These are phyloP conservation scores for Leptographium radiaticola DNA, from an alignment of 2,329 filamentous ascomycete species.

Conservation along the genomic window DNA sequence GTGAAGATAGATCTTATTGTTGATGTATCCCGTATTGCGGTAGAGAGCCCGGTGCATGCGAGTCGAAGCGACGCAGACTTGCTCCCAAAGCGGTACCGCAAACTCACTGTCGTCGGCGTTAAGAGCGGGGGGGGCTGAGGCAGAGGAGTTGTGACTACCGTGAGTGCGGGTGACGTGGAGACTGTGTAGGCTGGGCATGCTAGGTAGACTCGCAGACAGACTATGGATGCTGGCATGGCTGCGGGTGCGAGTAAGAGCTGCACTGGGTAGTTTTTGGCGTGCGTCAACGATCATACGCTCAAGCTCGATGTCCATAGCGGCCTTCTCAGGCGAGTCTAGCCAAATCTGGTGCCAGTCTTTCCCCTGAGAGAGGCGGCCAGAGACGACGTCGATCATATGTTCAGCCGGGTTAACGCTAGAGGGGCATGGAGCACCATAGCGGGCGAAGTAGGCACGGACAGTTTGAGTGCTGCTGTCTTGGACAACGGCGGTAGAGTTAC, in stretches of 20 bases:
- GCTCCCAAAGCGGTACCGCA: constrained; percentile 50
- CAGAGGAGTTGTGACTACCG: not conserved
- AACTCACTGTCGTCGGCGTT: constrained; percentile 41
- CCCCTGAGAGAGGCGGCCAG: constrained; percentile 31
- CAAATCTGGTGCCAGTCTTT: constrained; percentile 26
- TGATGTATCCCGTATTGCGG: constrained; percentile 59
- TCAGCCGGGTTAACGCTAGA: constrained; percentile 59
- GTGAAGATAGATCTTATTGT: constrained; percentile 48
- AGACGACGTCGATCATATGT: constrained; percentile 55
- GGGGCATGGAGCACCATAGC: constrained; percentile 50
- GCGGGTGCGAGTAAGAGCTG: not conserved
- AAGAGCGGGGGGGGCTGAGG: not conserved
- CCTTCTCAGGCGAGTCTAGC: constrained; percentile 21
- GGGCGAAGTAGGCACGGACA: constrained; percentile 51
- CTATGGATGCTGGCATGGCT: not conserved
- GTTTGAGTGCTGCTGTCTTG: constrained; percentile 27
- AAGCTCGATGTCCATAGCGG: constrained; percentile 49
- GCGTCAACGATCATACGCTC: constrained; percentile 41
- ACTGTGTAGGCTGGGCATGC: not conserved
- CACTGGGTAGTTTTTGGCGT: not conserved
- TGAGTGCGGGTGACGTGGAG: not conserved
- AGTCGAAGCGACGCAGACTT: constrained; percentile 45
- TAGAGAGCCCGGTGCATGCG: constrained; percentile 62
- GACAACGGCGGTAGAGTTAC: not conserved
- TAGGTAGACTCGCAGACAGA: not conserved